Base-by-base conservation (phyloP, 495 filamentous ascomycete genomes). In the Podospora conica region DNA sequence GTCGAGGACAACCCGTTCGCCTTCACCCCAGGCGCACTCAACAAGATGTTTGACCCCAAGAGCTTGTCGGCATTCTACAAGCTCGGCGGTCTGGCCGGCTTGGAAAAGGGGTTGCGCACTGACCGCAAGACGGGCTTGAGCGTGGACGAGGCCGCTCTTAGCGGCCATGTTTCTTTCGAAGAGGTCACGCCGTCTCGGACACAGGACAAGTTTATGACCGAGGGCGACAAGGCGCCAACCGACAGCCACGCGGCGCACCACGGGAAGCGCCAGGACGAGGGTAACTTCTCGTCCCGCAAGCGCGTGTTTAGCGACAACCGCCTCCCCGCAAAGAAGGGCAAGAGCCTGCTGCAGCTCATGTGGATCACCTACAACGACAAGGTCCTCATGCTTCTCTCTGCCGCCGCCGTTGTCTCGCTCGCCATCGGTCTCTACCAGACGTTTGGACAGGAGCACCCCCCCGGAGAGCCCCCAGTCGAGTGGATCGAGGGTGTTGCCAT, bases 301-400 rank as follows among this genome's bases (percentile, higher is more conserved):
- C 83, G 89, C 33, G 80, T 93, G 21, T 96, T 79, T 61, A 71
- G 82, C 60, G 86, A 91, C 73, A 96, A 96, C 69, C 76, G 85
- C 60, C 73, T 96, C 22, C 91, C 91, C 0, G 84, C 82, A 63
- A 89, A 90, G 73, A 90, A 93, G 70, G 85, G 88, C 28, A 89
- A 91, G 65, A 86, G 79, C 55, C 83, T 96, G 61, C 81, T 89
- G 66, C 83, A 87, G 69, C 69, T 94, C 33, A 88, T 93, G 73
- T 96, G 91, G 91, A 87, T 89, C 71, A 91, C 91, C 9, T 93
- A 92, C 73, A 91, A 94, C 71, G 91, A 96, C 77, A 91, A 91
- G 66, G 90, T 96, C 22, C 80, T 96, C 61, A 89, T 94, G 20
- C 77, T 92, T 20, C 78, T 92, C 60, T 90, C 88, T 12, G 80